Evolutionary conservation across 2,329 filamentous ascomycete species (phyloP).

Genomic region (Gremmenia infestans): DNA sequence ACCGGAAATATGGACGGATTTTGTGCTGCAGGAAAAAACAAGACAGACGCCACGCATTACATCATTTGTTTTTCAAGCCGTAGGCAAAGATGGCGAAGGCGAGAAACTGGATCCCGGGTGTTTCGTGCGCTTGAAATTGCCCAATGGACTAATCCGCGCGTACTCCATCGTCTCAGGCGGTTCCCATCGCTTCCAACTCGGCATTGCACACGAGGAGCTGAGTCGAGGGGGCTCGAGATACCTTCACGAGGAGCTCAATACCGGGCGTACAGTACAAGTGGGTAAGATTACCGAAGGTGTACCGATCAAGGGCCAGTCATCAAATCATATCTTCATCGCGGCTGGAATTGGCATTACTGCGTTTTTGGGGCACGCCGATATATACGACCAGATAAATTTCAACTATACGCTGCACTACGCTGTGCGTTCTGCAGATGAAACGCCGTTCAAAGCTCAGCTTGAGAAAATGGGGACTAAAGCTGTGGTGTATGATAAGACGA

Average conservation of each 20-base stretch:
- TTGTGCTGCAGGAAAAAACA: constrained; percentile 42
- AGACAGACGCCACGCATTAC: constrained; percentile 46
- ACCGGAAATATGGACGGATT: constrained; percentile 33
- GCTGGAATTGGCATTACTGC: constrained; percentile 65
- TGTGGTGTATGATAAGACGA: constrained; percentile 47
- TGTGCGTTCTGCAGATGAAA: constrained; percentile 37
- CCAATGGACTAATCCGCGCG: constrained; percentile 49
- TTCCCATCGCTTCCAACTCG: constrained; percentile 48
- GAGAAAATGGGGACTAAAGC: constrained; percentile 38
- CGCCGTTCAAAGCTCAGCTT: not conserved
- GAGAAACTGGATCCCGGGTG: constrained; percentile 41
- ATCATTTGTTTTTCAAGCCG: constrained; percentile 48
- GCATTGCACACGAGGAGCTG: constrained; percentile 48
- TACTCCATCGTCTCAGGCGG: constrained; percentile 56
- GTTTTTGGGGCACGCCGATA: constrained; percentile 47
- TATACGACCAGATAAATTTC: constrained; percentile 41
- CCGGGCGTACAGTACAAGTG: constrained; percentile 47
- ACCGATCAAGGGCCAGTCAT: constrained; percentile 41
- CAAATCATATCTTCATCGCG: constrained; percentile 57
- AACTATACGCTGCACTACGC: constrained; percentile 54
- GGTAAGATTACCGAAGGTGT: constrained; percentile 47
- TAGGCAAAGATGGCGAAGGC: constrained; percentile 32
- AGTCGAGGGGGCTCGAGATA: constrained; percentile 58
- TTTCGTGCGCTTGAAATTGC: constrained; percentile 53
- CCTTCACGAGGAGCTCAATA: constrained; percentile 44